These are phyloP conservation scores for Pseudozyma pruni DNA, from an alignment of 1,284 basidiomycete genomes.

Conservation along the genomic window DNA sequence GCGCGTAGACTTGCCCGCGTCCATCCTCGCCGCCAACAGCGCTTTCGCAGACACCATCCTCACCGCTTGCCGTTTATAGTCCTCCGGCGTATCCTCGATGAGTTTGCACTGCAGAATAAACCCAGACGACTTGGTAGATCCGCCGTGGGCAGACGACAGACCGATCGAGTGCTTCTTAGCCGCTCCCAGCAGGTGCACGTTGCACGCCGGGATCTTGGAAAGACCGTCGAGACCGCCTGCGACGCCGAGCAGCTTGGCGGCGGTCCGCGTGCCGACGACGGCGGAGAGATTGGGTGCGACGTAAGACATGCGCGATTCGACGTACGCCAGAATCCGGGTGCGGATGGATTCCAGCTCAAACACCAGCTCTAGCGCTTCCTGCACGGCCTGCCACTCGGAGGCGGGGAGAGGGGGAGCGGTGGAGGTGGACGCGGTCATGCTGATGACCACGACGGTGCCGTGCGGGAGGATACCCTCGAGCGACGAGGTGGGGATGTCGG, in stretches of 20 bases:
- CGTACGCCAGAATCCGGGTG: constrained; percentile 93
- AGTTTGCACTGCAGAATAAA: constrained; percentile 94
- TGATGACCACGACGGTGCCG: constrained; percentile 95
- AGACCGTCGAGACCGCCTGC: constrained; percentile 91
- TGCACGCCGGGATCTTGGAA: constrained; percentile 93
- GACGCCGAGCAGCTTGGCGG: constrained; percentile 95
- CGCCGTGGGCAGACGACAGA: constrained; percentile 77
- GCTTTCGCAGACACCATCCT: constrained; percentile 92
- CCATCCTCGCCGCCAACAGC: constrained; percentile 89
- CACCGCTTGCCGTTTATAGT: constrained; percentile 91
- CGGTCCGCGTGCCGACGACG: constrained; percentile 97
- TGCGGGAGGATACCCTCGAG: constrained; percentile 83
- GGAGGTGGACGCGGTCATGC: constrained; percentile 87
- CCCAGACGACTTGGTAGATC: constrained; percentile 80
- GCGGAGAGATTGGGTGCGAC: constrained; percentile 97
- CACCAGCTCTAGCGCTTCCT: constrained; percentile 86
- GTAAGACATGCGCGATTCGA: constrained; percentile 97
- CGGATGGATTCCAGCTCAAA: constrained; percentile 86
- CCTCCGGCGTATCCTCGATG: constrained; percentile 85
- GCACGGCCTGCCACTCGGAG: constrained; percentile 81
- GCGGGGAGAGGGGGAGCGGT: constrained; percentile 79
- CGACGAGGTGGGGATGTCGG: constrained; percentile 80
- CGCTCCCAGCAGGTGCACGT: constrained; percentile 93
- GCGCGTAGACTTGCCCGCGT: constrained; percentile 79
- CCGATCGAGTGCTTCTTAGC: constrained; percentile 89